phyloP scores from a whole-genome alignment of 1,284 basidiomycete species.

The Apiotrichum siamense region DNA sequence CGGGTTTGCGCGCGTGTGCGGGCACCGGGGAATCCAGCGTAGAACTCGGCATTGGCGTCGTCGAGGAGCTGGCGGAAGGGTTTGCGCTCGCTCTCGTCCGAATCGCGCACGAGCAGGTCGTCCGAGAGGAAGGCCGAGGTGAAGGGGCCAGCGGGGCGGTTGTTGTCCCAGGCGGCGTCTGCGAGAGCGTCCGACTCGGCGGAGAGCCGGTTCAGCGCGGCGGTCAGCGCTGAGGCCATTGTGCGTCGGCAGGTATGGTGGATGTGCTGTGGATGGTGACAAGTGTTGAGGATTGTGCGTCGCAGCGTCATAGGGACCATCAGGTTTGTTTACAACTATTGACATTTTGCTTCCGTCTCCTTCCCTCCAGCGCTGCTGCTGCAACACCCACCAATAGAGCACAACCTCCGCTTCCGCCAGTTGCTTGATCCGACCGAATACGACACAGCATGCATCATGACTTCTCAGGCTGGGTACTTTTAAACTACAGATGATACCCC shows the following conservation, averaged over 20 bases:
- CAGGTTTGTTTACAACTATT: too few relatives aligned
- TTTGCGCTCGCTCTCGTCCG: conserved; percentile 31
- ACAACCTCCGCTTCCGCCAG: too few relatives aligned
- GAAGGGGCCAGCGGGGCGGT: conserved; percentile 32
- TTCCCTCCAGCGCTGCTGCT: too few relatives aligned
- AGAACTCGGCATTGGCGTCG: conserved; percentile 5
- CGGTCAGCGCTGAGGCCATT: conserved; percentile 37
- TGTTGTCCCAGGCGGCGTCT: conserved; percentile 27
- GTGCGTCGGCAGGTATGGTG: background rate
- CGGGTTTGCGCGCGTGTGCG: background rate
- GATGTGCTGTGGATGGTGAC: conserved; percentile 11
- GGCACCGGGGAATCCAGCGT: background rate
- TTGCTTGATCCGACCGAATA: background rate
- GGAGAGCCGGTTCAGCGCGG: conserved; percentile 32
- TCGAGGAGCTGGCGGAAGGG: conserved; percentile 43
- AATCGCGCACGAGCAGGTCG: conserved; percentile 38
- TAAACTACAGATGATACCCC: background rate
- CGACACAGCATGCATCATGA: background rate
- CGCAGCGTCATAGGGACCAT: too few relatives aligned
- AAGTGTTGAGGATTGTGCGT: background rate
- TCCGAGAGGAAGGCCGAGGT: conserved; percentile 32
- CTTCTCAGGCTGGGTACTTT: background rate
- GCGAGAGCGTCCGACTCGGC: conserved; percentile 34
- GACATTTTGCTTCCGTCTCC: too few relatives aligned
- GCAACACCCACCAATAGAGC: too few relatives aligned